These are phyloP conservation scores for Aspergillus carbonarius DNA, from an alignment of 2,329 filamentous ascomycete species.

Conservation along the genomic window DNA sequence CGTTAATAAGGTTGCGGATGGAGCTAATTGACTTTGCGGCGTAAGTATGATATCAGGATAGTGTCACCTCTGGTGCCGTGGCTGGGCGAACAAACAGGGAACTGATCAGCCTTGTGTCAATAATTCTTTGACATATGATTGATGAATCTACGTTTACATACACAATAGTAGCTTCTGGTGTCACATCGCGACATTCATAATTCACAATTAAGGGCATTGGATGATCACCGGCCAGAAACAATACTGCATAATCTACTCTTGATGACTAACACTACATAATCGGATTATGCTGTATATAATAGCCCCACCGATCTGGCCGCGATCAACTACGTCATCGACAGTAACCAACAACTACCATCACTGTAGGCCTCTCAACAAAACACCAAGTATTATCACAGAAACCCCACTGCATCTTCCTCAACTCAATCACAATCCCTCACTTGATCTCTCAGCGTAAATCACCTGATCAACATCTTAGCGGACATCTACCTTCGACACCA, in stretches of 20 bases:
- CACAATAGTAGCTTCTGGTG: not conserved
- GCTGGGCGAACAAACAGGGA: not conserved
- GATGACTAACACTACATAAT: not conserved
- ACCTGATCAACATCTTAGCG: too few species aligned
- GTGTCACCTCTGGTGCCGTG: not conserved
- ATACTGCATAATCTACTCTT: not conserved
- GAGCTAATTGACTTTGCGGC: not conserved
- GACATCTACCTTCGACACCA: too few species aligned
- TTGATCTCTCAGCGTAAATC: too few species aligned
- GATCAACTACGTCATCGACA: not conserved
- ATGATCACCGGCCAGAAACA: too few species aligned
- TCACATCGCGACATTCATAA: not conserved
- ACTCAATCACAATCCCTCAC: not conserved
- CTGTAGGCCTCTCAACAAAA: too few species aligned
- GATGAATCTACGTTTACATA: too few species aligned
- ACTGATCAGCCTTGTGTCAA: not conserved
- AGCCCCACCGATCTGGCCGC: not conserved
- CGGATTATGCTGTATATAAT: not conserved
- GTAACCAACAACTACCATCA: not conserved
- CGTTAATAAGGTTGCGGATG: not conserved
- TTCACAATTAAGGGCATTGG: too few species aligned
- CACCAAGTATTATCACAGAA: not conserved
- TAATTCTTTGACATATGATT: not conserved
- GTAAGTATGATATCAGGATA: conserved; percentile 5
- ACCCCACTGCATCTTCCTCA: too few species aligned